phyloP scores from a whole-genome alignment of 441 rosid genomes.

The Corymbia calophylla region DNA sequence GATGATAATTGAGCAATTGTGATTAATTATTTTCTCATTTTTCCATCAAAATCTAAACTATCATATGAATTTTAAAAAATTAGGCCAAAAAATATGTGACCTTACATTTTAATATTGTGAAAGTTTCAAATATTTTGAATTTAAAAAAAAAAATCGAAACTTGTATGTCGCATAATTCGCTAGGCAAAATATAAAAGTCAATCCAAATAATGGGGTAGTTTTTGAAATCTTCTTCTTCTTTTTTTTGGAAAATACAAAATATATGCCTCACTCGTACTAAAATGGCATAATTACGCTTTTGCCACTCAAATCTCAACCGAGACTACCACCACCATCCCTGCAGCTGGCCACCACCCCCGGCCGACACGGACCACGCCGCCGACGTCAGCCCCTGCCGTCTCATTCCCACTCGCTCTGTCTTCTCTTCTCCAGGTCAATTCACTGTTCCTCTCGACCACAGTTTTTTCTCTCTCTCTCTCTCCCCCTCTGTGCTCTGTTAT shows the following conservation, averaged over 20 bases:
- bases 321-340: not conserved
- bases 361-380: not conserved
- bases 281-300: not conserved
- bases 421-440: not conserved
- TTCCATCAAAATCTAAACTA: not conserved
- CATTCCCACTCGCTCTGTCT: not conserved
- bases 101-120: not conserved
- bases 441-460: not conserved
- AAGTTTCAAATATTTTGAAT: not conserved
- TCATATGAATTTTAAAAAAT: not conserved
- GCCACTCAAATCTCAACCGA: not conserved
- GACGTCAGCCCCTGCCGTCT: not conserved
- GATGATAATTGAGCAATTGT: not conserved
- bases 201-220: not conserved
- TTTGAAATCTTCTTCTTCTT: not conserved
- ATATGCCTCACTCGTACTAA: not conserved
- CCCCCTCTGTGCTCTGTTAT: not conserved
- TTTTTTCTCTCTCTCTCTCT: not conserved
- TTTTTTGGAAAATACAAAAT: not conserved
- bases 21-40: not conserved
- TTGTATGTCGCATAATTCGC: not conserved
- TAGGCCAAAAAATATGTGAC: not conserved
- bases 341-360: not conserved
- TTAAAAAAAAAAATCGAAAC: not conserved
- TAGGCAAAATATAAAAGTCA: not conserved